These are phyloP conservation scores for Cucurbita ficifolia DNA, from an alignment of 306 rosid genomes.

Conservation along the genomic window DNA sequence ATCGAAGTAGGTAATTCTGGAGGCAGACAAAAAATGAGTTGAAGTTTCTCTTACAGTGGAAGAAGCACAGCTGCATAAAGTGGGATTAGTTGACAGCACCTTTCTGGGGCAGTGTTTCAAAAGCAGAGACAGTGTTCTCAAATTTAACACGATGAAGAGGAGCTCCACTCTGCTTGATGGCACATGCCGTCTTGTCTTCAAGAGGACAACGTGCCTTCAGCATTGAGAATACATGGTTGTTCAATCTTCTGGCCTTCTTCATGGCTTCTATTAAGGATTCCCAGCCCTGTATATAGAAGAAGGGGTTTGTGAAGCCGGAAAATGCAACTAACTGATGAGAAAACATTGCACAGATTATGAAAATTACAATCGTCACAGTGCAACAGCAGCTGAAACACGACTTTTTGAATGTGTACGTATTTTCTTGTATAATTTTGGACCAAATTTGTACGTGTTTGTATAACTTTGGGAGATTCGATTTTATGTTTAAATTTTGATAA, in stretches of 20 bases:
- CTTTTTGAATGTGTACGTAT: neutral
- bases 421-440: neutral
- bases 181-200: slow-evolving; percentile 97
- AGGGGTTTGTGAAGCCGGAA: neutral
- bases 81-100: slow-evolving; percentile 18
- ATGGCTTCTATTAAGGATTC: slow-evolving; percentile 69
- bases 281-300: slow-evolving; percentile 49
- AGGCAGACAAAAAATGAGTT: neutral
- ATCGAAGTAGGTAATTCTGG: neutral
- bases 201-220: slow-evolving; percentile 95
- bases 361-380: neutral
- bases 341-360: neutral
- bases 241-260: slow-evolving; percentile 93
- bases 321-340: neutral
- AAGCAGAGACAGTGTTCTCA: slow-evolving; percentile 87
- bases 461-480: neutral
- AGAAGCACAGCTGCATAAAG: neutral
- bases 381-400: neutral
- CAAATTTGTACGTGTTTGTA: neutral
- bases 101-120: slow-evolving; percentile 93
- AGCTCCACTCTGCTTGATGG: slow-evolving; percentile 95
- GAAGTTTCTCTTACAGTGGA: neutral
- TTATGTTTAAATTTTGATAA: neutral
- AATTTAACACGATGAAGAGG: slow-evolving; percentile 80
- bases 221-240: slow-evolving; percentile 96